Conservation (phyloP, 208 protist genomes). For the Trypanosoma grayi region DNA sequence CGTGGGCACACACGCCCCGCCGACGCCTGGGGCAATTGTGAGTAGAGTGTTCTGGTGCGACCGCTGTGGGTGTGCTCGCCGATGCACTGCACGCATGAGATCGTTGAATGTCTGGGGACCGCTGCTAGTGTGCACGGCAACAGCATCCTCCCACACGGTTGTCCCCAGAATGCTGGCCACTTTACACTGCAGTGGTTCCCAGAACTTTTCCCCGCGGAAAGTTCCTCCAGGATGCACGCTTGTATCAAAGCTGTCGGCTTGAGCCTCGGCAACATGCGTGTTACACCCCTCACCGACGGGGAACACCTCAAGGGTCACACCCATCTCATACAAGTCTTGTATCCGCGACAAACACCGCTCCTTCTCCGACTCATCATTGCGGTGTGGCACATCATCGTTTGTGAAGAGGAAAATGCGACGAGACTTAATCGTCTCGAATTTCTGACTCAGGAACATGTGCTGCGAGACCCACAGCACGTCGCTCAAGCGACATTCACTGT, state of each 20-base stretch:
- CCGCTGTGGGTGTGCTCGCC: constrained; percentile 48
- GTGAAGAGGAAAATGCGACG: constrained; percentile 87
- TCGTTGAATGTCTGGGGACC: constrained; percentile 17
- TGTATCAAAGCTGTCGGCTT: background rate
- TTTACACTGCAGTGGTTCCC: background rate
- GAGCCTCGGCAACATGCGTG: background rate
- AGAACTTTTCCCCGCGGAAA: constrained; percentile 6
- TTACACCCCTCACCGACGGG: constrained; percentile 22
- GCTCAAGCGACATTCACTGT: constrained; percentile 28
- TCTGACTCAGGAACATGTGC: constrained; percentile 55
- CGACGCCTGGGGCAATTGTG: constrained; percentile 34
- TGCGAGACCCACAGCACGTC: constrained; percentile 69
- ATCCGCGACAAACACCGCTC: constrained; percentile 39
- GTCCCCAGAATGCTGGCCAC: background rate
- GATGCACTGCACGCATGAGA: constrained; percentile 35
- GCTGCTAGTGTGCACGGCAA: constrained; percentile 17
- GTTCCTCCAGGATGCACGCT: background rate
- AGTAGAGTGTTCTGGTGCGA: constrained; percentile 39
- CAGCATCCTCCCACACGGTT: background rate
- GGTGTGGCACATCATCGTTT: constrained; percentile 67
- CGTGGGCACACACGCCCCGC: constrained; percentile 37
- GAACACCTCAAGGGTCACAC: constrained; percentile 72
- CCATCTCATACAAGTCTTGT: constrained; percentile 43
- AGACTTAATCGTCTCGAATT: constrained; percentile 26
- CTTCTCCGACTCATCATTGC: constrained; percentile 28